A percentile compares a stretch with the other conserved stretches of the same genome.
phyloP scores from a whole-genome alignment of 768 basidiomycete species.

The Tulasnella sp. region DNA sequence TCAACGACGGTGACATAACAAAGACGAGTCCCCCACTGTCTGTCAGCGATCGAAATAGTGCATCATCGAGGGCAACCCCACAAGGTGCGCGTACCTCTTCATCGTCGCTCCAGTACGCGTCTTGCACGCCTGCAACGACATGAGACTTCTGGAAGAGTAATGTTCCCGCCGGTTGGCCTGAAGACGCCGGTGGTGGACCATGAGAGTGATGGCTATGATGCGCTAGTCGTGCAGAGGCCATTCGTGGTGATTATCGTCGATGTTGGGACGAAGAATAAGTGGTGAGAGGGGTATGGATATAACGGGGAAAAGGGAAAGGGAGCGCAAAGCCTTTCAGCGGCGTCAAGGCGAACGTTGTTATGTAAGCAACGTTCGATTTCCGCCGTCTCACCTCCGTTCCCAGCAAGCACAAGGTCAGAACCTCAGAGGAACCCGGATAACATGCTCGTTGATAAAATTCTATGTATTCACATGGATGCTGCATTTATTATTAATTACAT shows the following conservation, averaged over 20 bases:
- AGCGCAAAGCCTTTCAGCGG: constrained; percentile 11
- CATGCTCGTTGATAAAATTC: background rate
- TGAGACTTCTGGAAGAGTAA: constrained; percentile 25
- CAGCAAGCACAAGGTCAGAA: background rate
- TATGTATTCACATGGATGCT: background rate
- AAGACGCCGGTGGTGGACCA: constrained; percentile 7
- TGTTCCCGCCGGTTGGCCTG: constrained; percentile 12
- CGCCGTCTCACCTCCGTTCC: background rate
- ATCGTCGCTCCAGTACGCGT: constrained; percentile 97
- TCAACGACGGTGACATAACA: constrained; percentile 6
- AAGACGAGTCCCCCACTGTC: constrained; percentile 27
- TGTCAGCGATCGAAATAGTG: constrained; percentile 7
- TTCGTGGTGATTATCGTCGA: constrained; percentile 14
- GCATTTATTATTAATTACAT: background rate
- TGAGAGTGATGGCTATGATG: constrained; percentile 19
- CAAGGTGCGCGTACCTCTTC: constrained; percentile 57
- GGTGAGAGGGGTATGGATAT: constrained; percentile 15
- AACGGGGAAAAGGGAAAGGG: constrained; percentile 5
- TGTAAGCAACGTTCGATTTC: background rate
- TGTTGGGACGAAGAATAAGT: background rate
- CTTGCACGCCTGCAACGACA: constrained; percentile 70
- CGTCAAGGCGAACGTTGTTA: background rate
- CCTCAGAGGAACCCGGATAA: background rate
- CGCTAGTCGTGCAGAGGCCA: constrained; percentile 21
- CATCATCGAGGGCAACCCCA: background rate